Evolutionary conservation across 495 filamentous ascomycete species (phyloP).

Genomic region (Opeltia flavorubescens): DNA sequence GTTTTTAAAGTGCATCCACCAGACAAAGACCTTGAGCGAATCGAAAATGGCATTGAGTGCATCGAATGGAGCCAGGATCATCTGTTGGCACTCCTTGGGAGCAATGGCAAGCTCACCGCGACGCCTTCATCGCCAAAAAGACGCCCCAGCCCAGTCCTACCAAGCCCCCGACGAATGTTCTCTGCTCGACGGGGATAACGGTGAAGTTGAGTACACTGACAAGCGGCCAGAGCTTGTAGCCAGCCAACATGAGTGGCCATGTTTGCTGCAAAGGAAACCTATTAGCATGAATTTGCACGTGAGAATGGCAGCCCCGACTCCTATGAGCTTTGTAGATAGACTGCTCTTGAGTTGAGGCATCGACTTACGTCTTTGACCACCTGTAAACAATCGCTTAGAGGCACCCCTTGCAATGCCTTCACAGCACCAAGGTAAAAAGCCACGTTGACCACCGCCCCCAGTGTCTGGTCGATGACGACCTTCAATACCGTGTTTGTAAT

Average conservation of each 20-base stretch:
- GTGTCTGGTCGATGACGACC: constrained; percentile 66
- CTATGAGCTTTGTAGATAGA: too few species aligned
- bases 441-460: constrained; percentile 66
- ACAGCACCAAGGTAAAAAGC: constrained; percentile 53
- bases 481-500: constrained; percentile 64
- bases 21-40: too few species aligned
- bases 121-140: constrained; percentile 62
- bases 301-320: neutral
- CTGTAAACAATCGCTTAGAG: constrained; percentile 16
- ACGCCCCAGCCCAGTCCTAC: constrained; percentile 79
- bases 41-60: too few species aligned
- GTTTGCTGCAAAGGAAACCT: constrained; percentile 37
- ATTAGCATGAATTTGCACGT: neutral
- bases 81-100: too few species aligned
- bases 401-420: constrained; percentile 34
- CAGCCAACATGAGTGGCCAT: constrained; percentile 53
- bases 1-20: too few species aligned
- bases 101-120: constrained; percentile 9
- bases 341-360: neutral
- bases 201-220: constrained; percentile 69
- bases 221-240: constrained; percentile 72
- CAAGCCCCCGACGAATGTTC: constrained; percentile 63
- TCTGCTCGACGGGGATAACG: constrained; percentile 58
- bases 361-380: constrained; percentile 26
- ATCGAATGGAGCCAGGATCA: too few species aligned